A percentile compares a stretch with the other conserved stretches of the same genome.
Evolutionary conservation across 257 asterid genomes (phyloP).

Genomic region (Phtheirospermum japonicum): DNA sequence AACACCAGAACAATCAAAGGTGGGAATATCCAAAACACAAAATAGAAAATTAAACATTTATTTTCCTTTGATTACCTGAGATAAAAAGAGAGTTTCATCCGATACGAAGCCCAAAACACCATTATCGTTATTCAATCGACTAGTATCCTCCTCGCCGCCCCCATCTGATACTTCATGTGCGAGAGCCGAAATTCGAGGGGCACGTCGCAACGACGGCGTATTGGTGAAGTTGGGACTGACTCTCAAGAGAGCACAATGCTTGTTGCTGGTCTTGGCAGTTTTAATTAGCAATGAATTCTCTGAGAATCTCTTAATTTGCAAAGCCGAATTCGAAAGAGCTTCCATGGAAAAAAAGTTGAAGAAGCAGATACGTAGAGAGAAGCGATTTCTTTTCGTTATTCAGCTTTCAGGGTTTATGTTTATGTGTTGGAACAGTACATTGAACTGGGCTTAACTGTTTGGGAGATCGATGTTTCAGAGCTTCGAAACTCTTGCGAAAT

Average conservation of each 20-base stretch:
- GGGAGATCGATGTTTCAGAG: background rate
- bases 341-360: slow-evolving; percentile 40
- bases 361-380: slow-evolving; percentile 38
- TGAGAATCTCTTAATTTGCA: slow-evolving; percentile 39
- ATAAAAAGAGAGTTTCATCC: slow-evolving; percentile 31
- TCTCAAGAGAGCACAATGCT: slow-evolving; percentile 22
- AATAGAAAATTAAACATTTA: background rate
- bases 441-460: background rate
- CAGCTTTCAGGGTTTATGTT: background rate
- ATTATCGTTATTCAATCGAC: slow-evolving; percentile 28
- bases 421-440: too few species aligned
- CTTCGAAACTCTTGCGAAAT: background rate
- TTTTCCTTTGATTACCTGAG: slow-evolving; percentile 41
- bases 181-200: slow-evolving; percentile 28
- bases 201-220: slow-evolving; percentile 33
- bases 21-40: background rate
- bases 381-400: slow-evolving; percentile 14
- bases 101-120: slow-evolving; percentile 37
- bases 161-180: slow-evolving; percentile 32
- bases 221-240: slow-evolving; percentile 24
- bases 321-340: slow-evolving; percentile 46
- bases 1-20: background rate
- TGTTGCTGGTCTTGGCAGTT: slow-evolving; percentile 9
- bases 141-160: slow-evolving; percentile 36
- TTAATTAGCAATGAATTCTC: slow-evolving; percentile 29